A percentile compares a stretch with the other conserved stretches of the same genome.
These are phyloP conservation scores for Ogataea pilisensis DNA, from an alignment of 805 yeast species.

Conservation along the genomic window DNA sequence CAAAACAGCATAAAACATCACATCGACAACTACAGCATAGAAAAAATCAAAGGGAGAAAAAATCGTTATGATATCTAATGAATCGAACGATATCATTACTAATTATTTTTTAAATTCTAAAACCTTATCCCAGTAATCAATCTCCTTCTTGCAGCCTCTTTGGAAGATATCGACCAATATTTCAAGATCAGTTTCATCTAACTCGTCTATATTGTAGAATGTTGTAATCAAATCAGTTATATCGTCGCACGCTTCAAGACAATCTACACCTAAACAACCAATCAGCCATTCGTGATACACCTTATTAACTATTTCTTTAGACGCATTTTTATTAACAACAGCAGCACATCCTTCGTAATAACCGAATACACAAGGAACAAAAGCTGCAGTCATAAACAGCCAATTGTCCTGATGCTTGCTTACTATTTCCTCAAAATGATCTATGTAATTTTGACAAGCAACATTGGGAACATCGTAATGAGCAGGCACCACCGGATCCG, in stretches of 20 bases:
- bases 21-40: too few relatives aligned
- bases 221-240: background rate
- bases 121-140: conserved; percentile 5
- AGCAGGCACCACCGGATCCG: background rate
- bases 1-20: too few relatives aligned
- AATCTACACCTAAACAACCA: conserved; percentile 1
- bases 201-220: background rate
- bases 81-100: too few relatives aligned
- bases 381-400: background rate
- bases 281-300: conserved; percentile 1
- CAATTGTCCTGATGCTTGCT: background rate
- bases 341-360: conserved; percentile 3
- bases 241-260: conserved; percentile 3
- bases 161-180: background rate
- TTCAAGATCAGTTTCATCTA: background rate
- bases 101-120: background rate
- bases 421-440: background rate
- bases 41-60: too few relatives aligned
- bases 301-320: background rate
- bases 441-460: conserved; percentile 1
- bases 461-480: background rate
- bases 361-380: conserved; percentile 2
- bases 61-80: too few relatives aligned
- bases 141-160: conserved; percentile 2
- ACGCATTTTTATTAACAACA: background rate